Base-by-base conservation (phyloP, 345 rosid species). In the Eucalyptus shirleyi region DNA sequence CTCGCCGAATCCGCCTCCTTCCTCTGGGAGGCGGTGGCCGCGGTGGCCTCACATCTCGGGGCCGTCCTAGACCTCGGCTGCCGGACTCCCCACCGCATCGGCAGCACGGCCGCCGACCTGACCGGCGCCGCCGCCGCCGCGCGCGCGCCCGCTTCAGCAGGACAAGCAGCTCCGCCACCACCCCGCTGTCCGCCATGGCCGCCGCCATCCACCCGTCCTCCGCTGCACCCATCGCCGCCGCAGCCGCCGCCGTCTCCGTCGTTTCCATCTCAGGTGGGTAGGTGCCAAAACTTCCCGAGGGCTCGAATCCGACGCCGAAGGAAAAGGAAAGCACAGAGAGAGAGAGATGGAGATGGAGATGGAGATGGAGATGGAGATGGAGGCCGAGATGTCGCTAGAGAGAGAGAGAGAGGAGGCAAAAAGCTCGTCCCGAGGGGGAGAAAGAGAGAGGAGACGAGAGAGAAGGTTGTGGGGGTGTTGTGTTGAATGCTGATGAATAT, bases 191-290 rank as follows among this genome's bases (percentile, higher is more conserved):
- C 10, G 91, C 92, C 95, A 97, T 95, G 88, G 99, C 99, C 51
- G 96, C 92, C 59, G 67, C 90, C 55, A 97, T 93, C 99, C 99
- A 97, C 51, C 94, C 95, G 87, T 97, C 98, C 83, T 89, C 93
- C 51, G 86, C 51, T 67, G 55, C 55, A 93, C 37, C 19, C 92
- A 37, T 87, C 93, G 16, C 23, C 83, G 28, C 83, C 80, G 12
- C 40, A 19, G 77, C 40, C 83, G 83, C 4, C 83, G 24, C 83
- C 28, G 5, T 77, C 77, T 65, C 77, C 21, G 37, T n/a, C 77
- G 32, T 65, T 23, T 42, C 45, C 82, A 42, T 53, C 23, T 40
- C 82, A 12, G 82, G 44, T 56, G 62, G 62, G 30, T 56, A 11
- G 30, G 62, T 3, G 30, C 62, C 62, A 56, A 56, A 37, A 72